Evolutionary conservation across 768 basidiomycete species (phyloP).

Genomic region (Filobasidium floriforme): DNA sequence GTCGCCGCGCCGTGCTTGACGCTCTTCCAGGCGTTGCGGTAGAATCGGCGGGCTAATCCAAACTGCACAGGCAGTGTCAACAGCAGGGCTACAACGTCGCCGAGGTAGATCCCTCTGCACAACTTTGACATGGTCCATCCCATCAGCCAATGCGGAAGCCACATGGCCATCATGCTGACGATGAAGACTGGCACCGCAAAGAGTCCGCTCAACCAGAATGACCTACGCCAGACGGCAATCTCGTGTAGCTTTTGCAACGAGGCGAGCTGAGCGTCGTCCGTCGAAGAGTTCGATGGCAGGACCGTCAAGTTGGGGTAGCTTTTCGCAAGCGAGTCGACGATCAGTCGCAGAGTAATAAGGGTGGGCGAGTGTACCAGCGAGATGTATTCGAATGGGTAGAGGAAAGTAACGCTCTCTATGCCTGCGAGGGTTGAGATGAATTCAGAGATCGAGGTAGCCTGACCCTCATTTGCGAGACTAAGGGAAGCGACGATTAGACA

Average conservation of each 20-base stretch:
- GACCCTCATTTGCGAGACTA: slow-evolving; percentile 31
- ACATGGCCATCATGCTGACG: slow-evolving; percentile 72
- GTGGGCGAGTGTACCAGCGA: slow-evolving; percentile 38
- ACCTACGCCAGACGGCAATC: slow-evolving; percentile 57
- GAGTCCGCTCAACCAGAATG: slow-evolving; percentile 62
- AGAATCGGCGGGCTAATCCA: slow-evolving; percentile 81
- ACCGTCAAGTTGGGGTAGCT: slow-evolving; percentile 39
- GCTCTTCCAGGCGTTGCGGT: slow-evolving; percentile 80
- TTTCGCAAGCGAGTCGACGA: slow-evolving; percentile 39
- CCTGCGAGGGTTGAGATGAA: slow-evolving; percentile 29
- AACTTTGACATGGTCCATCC: slow-evolving; percentile 48
- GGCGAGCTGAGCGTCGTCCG: slow-evolving; percentile 39
- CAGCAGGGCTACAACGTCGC: slow-evolving; percentile 65
- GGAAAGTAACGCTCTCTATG: slow-evolving; percentile 29
- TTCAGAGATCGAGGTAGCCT: slow-evolving; percentile 28
- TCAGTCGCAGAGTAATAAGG: slow-evolving; percentile 39
- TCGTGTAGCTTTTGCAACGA: slow-evolving; percentile 44
- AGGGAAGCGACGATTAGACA: too few species aligned
- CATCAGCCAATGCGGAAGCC: slow-evolving; percentile 44
- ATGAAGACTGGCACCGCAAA: slow-evolving; percentile 95
- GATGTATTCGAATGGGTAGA: slow-evolving; percentile 35
- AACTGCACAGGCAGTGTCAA: slow-evolving; percentile 89
- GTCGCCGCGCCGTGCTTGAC: slow-evolving; percentile 82
- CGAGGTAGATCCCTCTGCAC: slow-evolving; percentile 64
- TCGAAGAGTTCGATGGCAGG: slow-evolving; percentile 35